Conservation (phyloP, 2,329 filamentous ascomycete genomes). For the Verticillium klebahnii region DNA sequence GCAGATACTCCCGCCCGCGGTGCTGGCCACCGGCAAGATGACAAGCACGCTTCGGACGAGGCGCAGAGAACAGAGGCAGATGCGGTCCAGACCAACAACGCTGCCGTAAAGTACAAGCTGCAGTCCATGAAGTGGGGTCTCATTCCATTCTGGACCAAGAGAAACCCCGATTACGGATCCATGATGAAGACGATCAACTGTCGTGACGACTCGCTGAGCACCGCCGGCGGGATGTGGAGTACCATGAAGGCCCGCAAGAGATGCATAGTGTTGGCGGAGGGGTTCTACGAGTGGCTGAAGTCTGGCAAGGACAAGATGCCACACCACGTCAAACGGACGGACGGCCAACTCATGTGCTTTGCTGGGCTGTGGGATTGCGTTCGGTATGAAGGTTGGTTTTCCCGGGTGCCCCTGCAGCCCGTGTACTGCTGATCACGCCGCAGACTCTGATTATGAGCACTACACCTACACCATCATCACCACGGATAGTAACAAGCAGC, state of each 20-base stretch:
- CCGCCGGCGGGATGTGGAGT: constrained; percentile 81
- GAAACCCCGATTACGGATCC: constrained; percentile 70
- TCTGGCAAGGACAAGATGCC: constrained; percentile 78
- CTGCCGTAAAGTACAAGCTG: constrained; percentile 64
- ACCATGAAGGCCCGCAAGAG: constrained; percentile 86
- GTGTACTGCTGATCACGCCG: constrained; percentile 2
- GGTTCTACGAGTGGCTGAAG: constrained; percentile 96
- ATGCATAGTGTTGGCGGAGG: constrained; percentile 82
- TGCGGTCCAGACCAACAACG: constrained; percentile 4
- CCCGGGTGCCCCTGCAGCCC: neutral
- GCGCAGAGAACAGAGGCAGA: constrained; percentile 6
- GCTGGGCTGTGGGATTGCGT: constrained; percentile 92
- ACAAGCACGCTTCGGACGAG: constrained; percentile 9
- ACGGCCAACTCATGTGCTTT: constrained; percentile 81
- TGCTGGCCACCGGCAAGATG: constrained; percentile 20
- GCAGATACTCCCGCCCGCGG: constrained; percentile 63
- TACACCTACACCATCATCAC: constrained; percentile 96
- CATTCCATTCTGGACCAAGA: constrained; percentile 89
- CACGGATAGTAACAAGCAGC: constrained; percentile 75
- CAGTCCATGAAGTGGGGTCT: constrained; percentile 97
- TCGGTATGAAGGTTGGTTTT: constrained; percentile 62
- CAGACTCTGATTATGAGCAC: constrained; percentile 58
- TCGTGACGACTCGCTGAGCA: constrained; percentile 76
- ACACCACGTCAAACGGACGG: constrained; percentile 76
- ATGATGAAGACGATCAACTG: constrained; percentile 93